Percentiles rank a stretch among this genome's conserved stretches.
These are phyloP conservation scores for Ochromonas danica DNA, from an alignment of 108 stramenopile genomes.

Conservation along the genomic window DNA sequence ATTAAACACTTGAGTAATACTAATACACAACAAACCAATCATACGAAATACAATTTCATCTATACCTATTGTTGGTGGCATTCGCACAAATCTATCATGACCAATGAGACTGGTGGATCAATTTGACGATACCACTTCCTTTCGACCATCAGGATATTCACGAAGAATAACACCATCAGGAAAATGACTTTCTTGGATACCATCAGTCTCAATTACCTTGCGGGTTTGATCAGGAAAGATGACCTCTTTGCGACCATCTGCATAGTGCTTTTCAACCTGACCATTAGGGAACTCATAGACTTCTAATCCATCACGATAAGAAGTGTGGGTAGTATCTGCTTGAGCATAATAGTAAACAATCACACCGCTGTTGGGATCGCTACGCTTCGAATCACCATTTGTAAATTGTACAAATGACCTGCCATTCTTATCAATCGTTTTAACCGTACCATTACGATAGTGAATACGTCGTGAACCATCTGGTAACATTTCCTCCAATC, in stretches of 20 bases:
- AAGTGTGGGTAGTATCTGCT: slow-evolving; percentile 57
- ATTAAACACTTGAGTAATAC: too few relatives aligned
- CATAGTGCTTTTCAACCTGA: slow-evolving; percentile 47
- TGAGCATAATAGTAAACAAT: slow-evolving; percentile 69
- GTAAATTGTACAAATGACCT: slow-evolving; percentile 59
- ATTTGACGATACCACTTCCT: slow-evolving; percentile 4
- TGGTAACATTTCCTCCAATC: background rate
- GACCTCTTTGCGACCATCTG: slow-evolving; percentile 41
- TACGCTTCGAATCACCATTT: slow-evolving; percentile 74
- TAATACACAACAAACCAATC: too few relatives aligned
- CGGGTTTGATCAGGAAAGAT: slow-evolving; percentile 56
- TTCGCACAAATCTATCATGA: too few relatives aligned
- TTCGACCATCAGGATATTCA: slow-evolving; percentile 13
- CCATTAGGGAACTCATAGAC: slow-evolving; percentile 56
- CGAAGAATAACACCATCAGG: slow-evolving; percentile 59
- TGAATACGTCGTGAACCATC: slow-evolving; percentile 22
- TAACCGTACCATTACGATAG: slow-evolving; percentile 61
- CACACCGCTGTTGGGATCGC: slow-evolving; percentile 43
- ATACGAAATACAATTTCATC: too few relatives aligned
- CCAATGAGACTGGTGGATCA: too few relatives aligned
- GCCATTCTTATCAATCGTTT: slow-evolving; percentile 64
- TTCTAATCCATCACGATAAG: slow-evolving; percentile 44
- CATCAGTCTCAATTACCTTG: slow-evolving; percentile 52
- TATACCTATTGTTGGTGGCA: too few relatives aligned
- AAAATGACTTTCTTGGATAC: slow-evolving; percentile 56